phyloP scores from a whole-genome alignment of 169 alveolate species.

The Plasmodium knowlesi region DNA sequence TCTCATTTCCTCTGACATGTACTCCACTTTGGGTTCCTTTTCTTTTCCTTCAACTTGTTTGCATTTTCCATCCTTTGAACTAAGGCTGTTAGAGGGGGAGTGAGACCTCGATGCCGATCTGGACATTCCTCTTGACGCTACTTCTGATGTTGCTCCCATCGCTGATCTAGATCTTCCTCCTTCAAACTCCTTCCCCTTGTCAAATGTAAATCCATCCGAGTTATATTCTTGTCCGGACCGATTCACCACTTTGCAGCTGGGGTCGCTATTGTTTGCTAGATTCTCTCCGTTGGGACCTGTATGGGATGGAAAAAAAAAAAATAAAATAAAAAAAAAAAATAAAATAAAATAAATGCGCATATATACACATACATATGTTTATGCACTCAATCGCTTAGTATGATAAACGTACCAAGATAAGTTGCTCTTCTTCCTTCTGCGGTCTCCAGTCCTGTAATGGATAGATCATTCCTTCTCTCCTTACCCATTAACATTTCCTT shows the following conservation, averaged over 20 bases:
- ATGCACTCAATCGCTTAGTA: background rate
- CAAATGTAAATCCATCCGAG: background rate
- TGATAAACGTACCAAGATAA: background rate
- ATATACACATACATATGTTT: background rate
- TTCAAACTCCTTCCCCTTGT: background rate
- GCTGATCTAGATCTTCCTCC: background rate
- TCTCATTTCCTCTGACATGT: conserved; percentile 4
- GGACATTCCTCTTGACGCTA: background rate
- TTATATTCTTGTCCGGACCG: background rate
- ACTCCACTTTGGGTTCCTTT: background rate
- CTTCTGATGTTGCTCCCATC: background rate
- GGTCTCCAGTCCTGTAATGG: background rate
- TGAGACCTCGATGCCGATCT: conserved; percentile 21
- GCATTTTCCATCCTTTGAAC: background rate
- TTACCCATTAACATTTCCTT: background rate
- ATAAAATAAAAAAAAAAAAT: too few relatives aligned
- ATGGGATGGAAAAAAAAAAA: background rate
- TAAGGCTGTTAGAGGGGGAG: conserved; percentile 11
- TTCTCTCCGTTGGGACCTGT: background rate
- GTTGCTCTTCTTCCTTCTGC: background rate
- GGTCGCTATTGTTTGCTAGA: background rate
- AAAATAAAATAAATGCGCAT: background rate
- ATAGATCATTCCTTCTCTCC: background rate
- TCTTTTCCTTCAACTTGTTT: conserved; percentile 15
- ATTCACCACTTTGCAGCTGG: background rate